Evolutionary conservation across 2,329 filamentous ascomycete genomes (phyloP).

Genomic region (Blastomyces silverae): DNA sequence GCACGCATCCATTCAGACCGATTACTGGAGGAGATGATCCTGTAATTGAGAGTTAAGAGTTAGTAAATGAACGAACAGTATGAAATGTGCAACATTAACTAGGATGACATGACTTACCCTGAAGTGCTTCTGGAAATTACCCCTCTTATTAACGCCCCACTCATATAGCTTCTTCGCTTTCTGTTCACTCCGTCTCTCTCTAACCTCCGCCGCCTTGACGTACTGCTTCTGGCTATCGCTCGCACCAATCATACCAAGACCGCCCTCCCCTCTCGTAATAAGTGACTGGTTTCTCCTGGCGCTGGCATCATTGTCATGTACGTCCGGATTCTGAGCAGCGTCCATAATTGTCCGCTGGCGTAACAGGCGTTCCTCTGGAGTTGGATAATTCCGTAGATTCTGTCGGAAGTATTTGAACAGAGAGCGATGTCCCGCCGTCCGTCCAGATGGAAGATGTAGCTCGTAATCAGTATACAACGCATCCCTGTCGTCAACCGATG

Average conservation of each 20-base stretch:
- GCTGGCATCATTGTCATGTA: conserved; percentile 33
- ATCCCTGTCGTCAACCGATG: conserved; percentile 79
- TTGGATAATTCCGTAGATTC: conserved; percentile 79
- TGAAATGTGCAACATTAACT: neutral
- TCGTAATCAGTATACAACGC: conserved; percentile 82
- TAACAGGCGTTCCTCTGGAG: conserved; percentile 65
- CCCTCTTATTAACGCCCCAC: conserved; percentile 63
- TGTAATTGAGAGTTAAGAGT: conserved; percentile 23
- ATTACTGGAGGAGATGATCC: conserved; percentile 50
- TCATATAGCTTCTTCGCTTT: conserved; percentile 57
- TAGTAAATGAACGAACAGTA: conserved; percentile 19
- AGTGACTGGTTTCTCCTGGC: conserved; percentile 47
- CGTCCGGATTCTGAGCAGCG: conserved; percentile 45
- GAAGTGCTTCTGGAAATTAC: conserved; percentile 73
- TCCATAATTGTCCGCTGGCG: conserved; percentile 54
- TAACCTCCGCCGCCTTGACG: conserved; percentile 60
- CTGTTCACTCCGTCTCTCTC: conserved; percentile 59
- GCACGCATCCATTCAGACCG: neutral
- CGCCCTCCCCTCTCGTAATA: conserved; percentile 63
- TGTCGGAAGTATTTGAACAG: conserved; percentile 84
- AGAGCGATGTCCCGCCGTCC: conserved; percentile 82
- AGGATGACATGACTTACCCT: conserved; percentile 45
- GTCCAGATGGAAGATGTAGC: conserved; percentile 83
- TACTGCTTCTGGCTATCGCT: conserved; percentile 67
- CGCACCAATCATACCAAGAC: conserved; percentile 68